Base-by-base conservation (phyloP, 192 early-diverging fungal species). In the Backusella mclennaniae region DNA sequence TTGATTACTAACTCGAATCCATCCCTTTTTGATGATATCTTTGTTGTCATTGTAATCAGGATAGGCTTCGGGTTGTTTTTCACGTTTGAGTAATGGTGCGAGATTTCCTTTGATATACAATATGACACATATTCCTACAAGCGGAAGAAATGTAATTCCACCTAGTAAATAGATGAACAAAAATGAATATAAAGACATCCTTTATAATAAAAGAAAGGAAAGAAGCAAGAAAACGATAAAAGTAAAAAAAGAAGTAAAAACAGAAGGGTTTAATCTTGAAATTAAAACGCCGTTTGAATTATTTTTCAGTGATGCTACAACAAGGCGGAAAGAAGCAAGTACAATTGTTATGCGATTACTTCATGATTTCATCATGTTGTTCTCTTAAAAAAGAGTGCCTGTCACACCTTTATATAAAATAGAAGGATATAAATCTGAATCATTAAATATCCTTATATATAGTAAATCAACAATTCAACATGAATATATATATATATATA, bases 1-100 rank as follows among this genome's bases (percentile, higher is more conserved):
- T 9, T 80, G 75, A 21, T 73, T 76, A 38, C 42, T 83, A 4
- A 80, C 56, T 19, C 81, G 81, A 33, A 83, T 63, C 81, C 81
- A 83, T n/a, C 81, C 81, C 17, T 73, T 67, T 42, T 76, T 83
- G 35, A 68, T 49, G 38, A 31, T 73, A 21, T 29, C 70, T 26
- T n/a, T 33, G 44, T 31, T 41, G 23, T 36, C n/a, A 44, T 49
- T 44, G 35, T 71, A 41, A 49, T 46, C 56, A 29, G 23, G 42
- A 49, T 44, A 29, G 3, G 2, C 70, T 19, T 71, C 68, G 19
- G 26, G 21, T 31, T 42, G 23, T 14, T 71, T 29, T 23, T 17
- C 14, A 7, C 23, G 70, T 46, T 41, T 26, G 6, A 29, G 39
- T 29, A 71, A 31, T 11, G 70, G 70, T 49, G 41, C 1, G 15